A percentile compares a stretch with the other conserved stretches of the same genome.
Evolutionary conservation across 345 rosid species (phyloP).

Genomic region (Arabis hirsuta): DNA sequence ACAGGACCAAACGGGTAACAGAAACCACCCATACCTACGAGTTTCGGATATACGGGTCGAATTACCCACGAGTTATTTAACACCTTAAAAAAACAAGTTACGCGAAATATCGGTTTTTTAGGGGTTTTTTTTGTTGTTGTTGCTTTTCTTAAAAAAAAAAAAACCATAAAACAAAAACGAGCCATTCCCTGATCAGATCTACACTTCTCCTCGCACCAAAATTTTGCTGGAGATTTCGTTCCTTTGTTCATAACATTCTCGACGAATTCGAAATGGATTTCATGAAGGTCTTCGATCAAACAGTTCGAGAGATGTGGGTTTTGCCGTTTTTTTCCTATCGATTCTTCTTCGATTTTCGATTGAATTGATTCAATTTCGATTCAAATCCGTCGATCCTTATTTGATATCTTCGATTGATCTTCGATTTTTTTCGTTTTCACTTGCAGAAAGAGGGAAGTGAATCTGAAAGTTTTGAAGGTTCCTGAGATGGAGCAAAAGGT

Average conservation of each 20-base stretch:
- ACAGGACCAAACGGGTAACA: background rate
- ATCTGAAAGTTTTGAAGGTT: conserved; percentile 94
- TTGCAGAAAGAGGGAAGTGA: conserved; percentile 93
- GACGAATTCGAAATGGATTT: conserved; percentile 81
- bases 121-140: conserved; percentile 1
- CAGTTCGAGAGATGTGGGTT: conserved; percentile 96
- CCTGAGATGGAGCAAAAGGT: conserved; percentile 99
- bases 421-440: background rate
- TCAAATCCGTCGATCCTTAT: conserved; percentile 16
- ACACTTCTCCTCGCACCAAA: conserved; percentile 36
- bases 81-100: background rate
- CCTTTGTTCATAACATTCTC: conserved; percentile 14
- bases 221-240: conserved; percentile 13
- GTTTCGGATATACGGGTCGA: conserved; percentile 7
- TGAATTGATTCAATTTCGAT: background rate
- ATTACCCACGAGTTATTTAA: conserved; percentile 27
- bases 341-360: conserved; percentile 23
- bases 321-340: background rate
- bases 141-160: background rate
- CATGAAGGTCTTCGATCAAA: conserved; percentile 97
- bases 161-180: conserved; percentile 7
- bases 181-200: conserved; percentile 44
- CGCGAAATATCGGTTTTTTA: conserved; percentile 6
- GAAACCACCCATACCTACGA: conserved; percentile 1
- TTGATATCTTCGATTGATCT: conserved; percentile 18